phyloP scores from a whole-genome alignment of 257 asterid genomes.

The Agastache rugosa region DNA sequence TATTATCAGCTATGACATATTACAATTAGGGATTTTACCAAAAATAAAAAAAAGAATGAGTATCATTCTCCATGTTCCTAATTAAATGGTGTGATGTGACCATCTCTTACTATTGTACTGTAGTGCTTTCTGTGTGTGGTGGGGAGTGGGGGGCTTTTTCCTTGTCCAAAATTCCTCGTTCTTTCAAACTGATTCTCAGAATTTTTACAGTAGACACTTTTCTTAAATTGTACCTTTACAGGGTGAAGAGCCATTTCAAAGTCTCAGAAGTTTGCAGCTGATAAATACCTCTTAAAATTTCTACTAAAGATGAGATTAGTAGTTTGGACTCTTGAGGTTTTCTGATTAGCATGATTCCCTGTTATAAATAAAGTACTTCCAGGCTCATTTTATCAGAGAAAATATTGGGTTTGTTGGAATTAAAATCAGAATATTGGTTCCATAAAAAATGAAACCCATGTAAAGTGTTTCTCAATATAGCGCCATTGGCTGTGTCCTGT shows the following conservation, averaged over 20 bases:
- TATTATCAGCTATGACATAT: background rate
- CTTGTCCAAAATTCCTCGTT: no score
- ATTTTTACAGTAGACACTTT: no score
- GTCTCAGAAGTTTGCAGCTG: background rate
- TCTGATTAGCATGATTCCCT: background rate
- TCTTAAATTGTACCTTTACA: background rate
- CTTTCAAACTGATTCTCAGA: no score
- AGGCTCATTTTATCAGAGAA: background rate
- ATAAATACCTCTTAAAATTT: background rate
- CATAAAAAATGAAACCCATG: background rate
- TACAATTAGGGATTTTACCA: conserved; percentile 12
- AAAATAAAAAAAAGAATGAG: no score
- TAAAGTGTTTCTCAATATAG: background rate
- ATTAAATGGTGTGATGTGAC: background rate
- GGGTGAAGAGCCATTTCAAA: background rate
- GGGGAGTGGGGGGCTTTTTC: no score
- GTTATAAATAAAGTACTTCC: background rate
- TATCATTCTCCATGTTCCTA: background rate
- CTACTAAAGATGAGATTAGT: background rate
- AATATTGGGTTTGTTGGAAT: background rate
- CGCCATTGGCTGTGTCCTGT: background rate
- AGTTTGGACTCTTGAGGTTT: background rate
- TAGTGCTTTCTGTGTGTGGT: background rate
- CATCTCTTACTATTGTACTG: background rate
- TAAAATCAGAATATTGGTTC: conserved; percentile 4